phyloP scores from a whole-genome alignment of 805 yeast species.

The Spencermartinsiella europaea region DNA sequence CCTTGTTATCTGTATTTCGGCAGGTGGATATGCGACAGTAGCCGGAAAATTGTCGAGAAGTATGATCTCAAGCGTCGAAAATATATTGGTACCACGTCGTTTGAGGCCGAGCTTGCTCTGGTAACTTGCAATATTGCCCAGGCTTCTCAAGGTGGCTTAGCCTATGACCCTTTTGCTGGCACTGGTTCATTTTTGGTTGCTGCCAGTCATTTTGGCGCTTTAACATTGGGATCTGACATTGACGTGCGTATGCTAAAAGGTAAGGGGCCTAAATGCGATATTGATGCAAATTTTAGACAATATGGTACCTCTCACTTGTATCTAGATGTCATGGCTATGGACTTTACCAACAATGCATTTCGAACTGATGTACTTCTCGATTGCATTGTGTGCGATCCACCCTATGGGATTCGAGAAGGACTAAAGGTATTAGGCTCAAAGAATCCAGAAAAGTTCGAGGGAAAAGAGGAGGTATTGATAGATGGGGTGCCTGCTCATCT shows the following conservation, averaged over 20 bases:
- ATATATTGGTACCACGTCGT: slow-evolving; percentile 93
- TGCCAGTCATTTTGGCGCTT: slow-evolving; percentile 77
- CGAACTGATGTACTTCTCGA: slow-evolving; percentile 61
- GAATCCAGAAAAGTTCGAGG: slow-evolving; percentile 60
- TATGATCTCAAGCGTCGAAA: slow-evolving; percentile 78
- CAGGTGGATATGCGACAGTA: slow-evolving; percentile 64
- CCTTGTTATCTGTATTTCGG: slow-evolving; percentile 72
- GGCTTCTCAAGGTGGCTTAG: slow-evolving; percentile 55
- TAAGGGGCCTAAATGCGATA: slow-evolving; percentile 47
- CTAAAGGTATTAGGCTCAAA: slow-evolving; percentile 86
- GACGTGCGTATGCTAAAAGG: slow-evolving; percentile 79
- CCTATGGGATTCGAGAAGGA: slow-evolving; percentile 96
- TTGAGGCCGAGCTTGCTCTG: slow-evolving; percentile 87
- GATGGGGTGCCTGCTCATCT: slow-evolving; percentile 75
- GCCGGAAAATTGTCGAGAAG: slow-evolving; percentile 60
- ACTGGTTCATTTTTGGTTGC: slow-evolving; percentile 93
- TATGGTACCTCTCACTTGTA: slow-evolving; percentile 55
- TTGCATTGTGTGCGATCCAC: slow-evolving; percentile 91
- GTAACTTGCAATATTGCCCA: slow-evolving; percentile 85
- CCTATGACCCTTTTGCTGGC: slow-evolving; percentile 95
- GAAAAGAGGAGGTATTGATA: slow-evolving; percentile 67
- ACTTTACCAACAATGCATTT: slow-evolving; percentile 86
- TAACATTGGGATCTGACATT: slow-evolving; percentile 82
- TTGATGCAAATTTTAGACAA: slow-evolving; percentile 65
- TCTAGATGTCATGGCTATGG: slow-evolving; percentile 83